A percentile compares a stretch with the other conserved stretches of the same genome.
Evolutionary conservation across 108 stramenopile genomes (phyloP).

Genomic region (Cyclostephanos tholiformis): DNA sequence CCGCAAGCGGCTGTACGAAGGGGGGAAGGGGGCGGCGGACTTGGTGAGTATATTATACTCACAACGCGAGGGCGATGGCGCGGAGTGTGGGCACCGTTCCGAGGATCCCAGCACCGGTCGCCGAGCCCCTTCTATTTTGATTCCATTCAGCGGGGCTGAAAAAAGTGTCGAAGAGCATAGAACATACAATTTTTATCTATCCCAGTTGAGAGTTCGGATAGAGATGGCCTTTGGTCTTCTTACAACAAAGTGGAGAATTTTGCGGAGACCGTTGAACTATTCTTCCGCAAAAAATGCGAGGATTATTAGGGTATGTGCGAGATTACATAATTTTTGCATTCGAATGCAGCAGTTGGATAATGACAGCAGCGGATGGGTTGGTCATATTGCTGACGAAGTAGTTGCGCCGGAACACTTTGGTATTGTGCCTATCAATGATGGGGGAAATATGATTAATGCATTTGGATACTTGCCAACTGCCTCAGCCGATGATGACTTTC

Average conservation of each 20-base stretch:
- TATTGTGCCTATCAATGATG: constrained; percentile 7
- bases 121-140: no score
- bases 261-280: constrained; percentile 1
- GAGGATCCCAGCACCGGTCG: no score
- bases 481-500: not conserved
- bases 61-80: no score
- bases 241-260: constrained; percentile 2
- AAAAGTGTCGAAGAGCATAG: not conserved
- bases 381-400: not conserved
- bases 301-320: not conserved
- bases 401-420: not conserved
- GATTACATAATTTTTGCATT: constrained; percentile 9
- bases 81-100: no score
- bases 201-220: constrained; percentile 1
- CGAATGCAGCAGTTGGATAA: constrained; percentile 4
- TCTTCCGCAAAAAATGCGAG: not conserved
- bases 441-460: not conserved
- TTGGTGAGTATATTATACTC: no score
- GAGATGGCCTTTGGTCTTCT: constrained; percentile 11
- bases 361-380: not conserved
- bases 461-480: not conserved
- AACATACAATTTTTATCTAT: constrained; percentile 10
- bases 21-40: no score
- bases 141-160: no score
- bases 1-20: no score